Base-by-base conservation (phyloP, 2,329 filamentous ascomycete genomes). In the Ceratocystis huliohia region DNA sequence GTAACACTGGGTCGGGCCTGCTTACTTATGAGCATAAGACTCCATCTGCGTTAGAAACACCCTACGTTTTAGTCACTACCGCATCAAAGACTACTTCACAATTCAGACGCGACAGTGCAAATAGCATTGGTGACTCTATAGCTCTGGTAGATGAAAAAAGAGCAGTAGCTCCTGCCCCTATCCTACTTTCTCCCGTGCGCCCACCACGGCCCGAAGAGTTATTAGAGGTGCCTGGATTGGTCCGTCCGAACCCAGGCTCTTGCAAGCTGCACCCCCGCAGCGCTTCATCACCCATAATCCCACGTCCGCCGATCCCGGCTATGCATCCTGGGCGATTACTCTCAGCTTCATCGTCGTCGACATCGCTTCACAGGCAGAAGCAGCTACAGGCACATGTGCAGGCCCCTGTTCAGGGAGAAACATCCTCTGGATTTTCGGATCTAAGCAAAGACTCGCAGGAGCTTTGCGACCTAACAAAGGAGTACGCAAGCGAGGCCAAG, bases 311-410 rank as follows among this genome's bases (percentile, higher is more conserved):
- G 4, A 57, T 68, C n/a, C 66, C 66, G 20, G 63, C 64, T 37
- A 65, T 68, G 64, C 66, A 68, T 61, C 66, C 66, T 13, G 66
- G 66, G 2, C 64, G 66, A 22, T 48, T 50, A 6, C 65, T 66
- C 20, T 61, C 53, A 10, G 56, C 64, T n/a, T 57, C 64, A 8
- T 65, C 50, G 41, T 65, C 64, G 3, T 59, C 53, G 17, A 45
- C 53, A 22, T 63, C 45, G 17, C 45, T 53, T 22, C 45, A 63
- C 61, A 61, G 15, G 17, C 22, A 45, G 41, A 57, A 59, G 15
- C 64, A 65, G 50, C 37, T 25, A 8, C 20, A 20, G 45, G 8
- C 8, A 22, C 64, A 65, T 22, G 50, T 33, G 5, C 20, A 37
- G n/a, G 8, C n/a, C 2, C 37, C 41, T 4, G 22, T 3, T 15